Conservation (phyloP, 352 stramenopile genomes). For the Phytophthora sansomeana region DNA sequence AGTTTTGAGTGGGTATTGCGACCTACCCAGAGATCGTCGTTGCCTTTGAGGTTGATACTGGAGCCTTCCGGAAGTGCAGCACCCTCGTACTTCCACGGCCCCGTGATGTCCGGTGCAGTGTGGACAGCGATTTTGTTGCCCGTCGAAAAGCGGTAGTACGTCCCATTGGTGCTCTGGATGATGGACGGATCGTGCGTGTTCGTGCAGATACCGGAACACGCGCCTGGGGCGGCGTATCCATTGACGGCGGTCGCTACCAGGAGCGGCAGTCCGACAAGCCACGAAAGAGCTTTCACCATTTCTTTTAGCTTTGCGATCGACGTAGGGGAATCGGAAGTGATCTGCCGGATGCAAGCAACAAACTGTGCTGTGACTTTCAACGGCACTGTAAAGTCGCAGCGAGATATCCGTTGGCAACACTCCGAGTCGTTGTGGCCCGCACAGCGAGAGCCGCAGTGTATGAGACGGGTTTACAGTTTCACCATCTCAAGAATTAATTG, state of each 20-base stretch:
- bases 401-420: too few relatives aligned
- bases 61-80: constrained; percentile 47
- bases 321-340: constrained; percentile 12
- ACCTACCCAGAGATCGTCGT: constrained; percentile 50
- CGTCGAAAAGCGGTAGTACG: constrained; percentile 59
- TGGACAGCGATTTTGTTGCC: constrained; percentile 51
- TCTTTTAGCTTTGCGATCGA: background rate
- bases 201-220: constrained; percentile 28
- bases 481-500: too few relatives aligned
- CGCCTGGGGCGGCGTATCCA: constrained; percentile 23
- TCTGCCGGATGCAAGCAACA: constrained; percentile 15
- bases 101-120: constrained; percentile 42
- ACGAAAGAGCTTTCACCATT: constrained; percentile 19
- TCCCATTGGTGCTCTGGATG: constrained; percentile 43
- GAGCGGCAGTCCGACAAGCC: constrained; percentile 21
- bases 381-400: too few relatives aligned
- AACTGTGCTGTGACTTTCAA: background rate
- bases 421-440: too few relatives aligned
- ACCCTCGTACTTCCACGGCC: constrained; percentile 50
- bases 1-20: background rate
- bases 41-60: constrained; percentile 50
- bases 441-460: too few relatives aligned
- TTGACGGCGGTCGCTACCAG: constrained; percentile 13
- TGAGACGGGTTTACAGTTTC: too few relatives aligned
- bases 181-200: constrained; percentile 55